Evolutionary conservation across 225 moss, liverwort and hornwort genomes (phyloP).

Genomic region (Sphagnum contortum): DNA sequence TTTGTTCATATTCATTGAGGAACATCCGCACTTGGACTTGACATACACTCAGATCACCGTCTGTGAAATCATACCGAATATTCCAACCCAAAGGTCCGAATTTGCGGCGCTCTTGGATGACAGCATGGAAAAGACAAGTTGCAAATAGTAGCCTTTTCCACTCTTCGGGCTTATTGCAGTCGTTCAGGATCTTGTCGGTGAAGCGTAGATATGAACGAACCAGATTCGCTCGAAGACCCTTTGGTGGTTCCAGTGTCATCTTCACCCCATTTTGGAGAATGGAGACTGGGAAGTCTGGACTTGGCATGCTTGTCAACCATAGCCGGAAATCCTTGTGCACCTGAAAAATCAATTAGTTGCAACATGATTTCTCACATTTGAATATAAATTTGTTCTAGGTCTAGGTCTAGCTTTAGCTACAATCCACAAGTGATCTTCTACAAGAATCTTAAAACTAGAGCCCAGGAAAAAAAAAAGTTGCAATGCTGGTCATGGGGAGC

Average conservation of each 20-base stretch:
- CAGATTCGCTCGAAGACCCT: slow-evolving; percentile 72
- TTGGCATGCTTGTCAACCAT: slow-evolving; percentile 88
- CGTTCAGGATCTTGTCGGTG: slow-evolving; percentile 57
- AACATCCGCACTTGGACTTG: slow-evolving; percentile 82
- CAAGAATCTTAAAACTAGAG: too few relatives aligned
- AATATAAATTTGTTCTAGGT: too few relatives aligned
- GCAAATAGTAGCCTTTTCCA: slow-evolving; percentile 78
- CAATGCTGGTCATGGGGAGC: too few relatives aligned
- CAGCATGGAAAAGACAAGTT: slow-evolving; percentile 72
- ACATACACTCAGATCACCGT: slow-evolving; percentile 75
- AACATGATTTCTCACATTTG: too few relatives aligned
- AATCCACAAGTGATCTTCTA: too few relatives aligned
- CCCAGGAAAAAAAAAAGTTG: too few relatives aligned
- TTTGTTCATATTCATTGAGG: slow-evolving; percentile 63
- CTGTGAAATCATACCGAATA: slow-evolving; percentile 78
- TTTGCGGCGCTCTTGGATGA: slow-evolving; percentile 74
- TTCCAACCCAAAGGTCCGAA: slow-evolving; percentile 95
- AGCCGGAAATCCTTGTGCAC: slow-evolving; percentile 81
- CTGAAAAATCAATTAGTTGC: slow-evolving; percentile 15
- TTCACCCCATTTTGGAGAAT: slow-evolving; percentile 87
- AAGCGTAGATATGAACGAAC: slow-evolving; percentile 66
- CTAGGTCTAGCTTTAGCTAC: too few relatives aligned
- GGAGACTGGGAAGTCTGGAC: slow-evolving; percentile 65
- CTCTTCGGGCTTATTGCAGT: slow-evolving; percentile 67
- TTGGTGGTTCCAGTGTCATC: slow-evolving; percentile 87